Evolutionary conservation across 1,139 yeast genomes (phyloP).

Genomic region (Petasospora fabianii): DNA sequence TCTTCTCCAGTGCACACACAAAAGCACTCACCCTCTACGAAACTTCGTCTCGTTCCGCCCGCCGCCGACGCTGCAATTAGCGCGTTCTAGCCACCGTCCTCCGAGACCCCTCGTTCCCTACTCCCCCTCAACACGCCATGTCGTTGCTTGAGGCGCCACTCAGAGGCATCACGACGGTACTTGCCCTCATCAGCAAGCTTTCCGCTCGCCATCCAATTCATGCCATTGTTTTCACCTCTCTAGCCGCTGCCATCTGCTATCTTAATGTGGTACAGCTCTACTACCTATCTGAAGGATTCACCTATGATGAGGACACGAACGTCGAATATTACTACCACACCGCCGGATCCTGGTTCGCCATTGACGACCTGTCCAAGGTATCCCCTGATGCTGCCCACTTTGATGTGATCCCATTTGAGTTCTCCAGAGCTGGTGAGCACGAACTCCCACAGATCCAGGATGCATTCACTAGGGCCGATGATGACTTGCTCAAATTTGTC

Average conservation of each 20-base stretch:
- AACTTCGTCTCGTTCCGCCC: no score
- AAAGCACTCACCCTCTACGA: no score
- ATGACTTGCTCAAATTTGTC: conserved; percentile 28
- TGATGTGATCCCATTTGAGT: conserved; percentile 53
- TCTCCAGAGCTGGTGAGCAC: conserved; percentile 40
- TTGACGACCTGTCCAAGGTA: conserved; percentile 34
- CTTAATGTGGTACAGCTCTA: conserved; percentile 79
- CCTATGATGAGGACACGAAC: conserved; percentile 16
- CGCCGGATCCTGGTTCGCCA: conserved; percentile 42
- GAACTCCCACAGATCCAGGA: conserved; percentile 28
- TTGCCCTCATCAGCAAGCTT: conserved; percentile 51
- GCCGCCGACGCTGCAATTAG: conserved; percentile 4
- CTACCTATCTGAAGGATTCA: conserved; percentile 46
- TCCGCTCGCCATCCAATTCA: conserved; percentile 90
- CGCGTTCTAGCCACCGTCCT: conserved; percentile 1
- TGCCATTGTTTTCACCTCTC: conserved; percentile 67
- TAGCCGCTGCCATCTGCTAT: conserved; percentile 79
- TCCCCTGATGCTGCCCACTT: conserved; percentile 39
- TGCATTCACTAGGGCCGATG: conserved; percentile 25
- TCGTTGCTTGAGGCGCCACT: conserved; percentile 19
- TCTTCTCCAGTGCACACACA: no score
- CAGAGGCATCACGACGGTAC: conserved; percentile 19
- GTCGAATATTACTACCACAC: conserved; percentile 18
- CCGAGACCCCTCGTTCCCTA: background rate
- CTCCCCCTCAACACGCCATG: conserved; percentile 5